A percentile compares a stretch with the other conserved stretches of the same genome.
Conservation (phyloP, 768 basidiomycete genomes). For the Hericium alpestre region DNA sequence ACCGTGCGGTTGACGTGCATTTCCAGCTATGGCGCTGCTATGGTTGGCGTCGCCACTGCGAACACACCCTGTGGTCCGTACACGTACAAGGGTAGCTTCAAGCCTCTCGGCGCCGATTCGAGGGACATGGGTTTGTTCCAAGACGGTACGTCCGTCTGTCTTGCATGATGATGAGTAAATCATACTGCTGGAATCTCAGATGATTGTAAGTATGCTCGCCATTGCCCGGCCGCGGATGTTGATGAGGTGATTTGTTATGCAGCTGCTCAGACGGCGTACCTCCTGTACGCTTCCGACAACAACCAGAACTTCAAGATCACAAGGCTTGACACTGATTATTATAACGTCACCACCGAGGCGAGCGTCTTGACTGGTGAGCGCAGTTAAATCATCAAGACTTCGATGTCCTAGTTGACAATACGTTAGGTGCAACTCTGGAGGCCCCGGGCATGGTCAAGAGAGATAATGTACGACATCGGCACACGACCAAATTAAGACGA, state of each 20-base stretch:
- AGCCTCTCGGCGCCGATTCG: constrained; percentile 48
- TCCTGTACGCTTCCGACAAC: constrained; percentile 57
- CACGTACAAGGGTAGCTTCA: constrained; percentile 42
- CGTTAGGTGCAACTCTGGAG: constrained; percentile 43
- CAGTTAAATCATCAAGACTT: neutral
- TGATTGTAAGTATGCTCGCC: neutral
- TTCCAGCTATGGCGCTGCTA: constrained; percentile 50
- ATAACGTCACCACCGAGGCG: constrained; percentile 39
- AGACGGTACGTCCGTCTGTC: constrained; percentile 29
- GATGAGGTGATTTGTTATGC: neutral
- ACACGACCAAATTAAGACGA: neutral
- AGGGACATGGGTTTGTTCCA: constrained; percentile 49
- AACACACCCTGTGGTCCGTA: constrained; percentile 52
- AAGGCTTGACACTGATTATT: constrained; percentile 44
- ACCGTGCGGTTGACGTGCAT: neutral
- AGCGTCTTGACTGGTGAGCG: constrained; percentile 32
- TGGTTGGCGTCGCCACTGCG: constrained; percentile 52
- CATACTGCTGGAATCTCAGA: neutral
- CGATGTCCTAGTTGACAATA: neutral
- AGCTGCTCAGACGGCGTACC: constrained; percentile 36
- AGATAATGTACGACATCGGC: constrained; percentile 28
- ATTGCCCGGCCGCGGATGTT: neutral
- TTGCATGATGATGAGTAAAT: neutral
- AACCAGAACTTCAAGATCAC: constrained; percentile 65
- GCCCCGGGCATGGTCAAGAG: constrained; percentile 53